Evolutionary conservation across 139 green algal species (phyloP), one percentile per base, ranked within the genome.

Genomic region (Nannochloris sp.): DNA sequence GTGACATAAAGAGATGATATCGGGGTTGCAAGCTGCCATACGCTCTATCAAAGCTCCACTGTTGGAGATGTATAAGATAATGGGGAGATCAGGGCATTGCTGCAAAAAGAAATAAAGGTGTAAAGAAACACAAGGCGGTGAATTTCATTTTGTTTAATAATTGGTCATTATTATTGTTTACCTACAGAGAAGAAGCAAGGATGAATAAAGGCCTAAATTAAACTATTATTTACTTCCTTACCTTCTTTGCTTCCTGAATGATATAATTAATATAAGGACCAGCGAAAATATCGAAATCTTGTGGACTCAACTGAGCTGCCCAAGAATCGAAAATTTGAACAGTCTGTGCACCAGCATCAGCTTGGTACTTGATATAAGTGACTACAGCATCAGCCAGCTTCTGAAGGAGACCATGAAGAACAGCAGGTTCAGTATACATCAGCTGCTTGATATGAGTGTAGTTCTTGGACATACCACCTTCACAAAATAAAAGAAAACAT

Each of bases 321-420:
- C 91, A 97, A 14, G 82, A 92, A 81, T 97, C 91, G 70, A 97
- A 97, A 68, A 97, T 94, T 78, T 97, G 91, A 24, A 97, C 84
- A 32, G 83, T 79, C 80, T 97, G 81, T 24, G 87, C 87, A 35
- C 87, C 87, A 9, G 67, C 63, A 73, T 93, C 86, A 30, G 87
- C 82, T 84, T 93, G 84, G 79, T 95, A 96, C 42, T 86, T 83
- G 45, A 91, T 81, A 79, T 97, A 97, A 64, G 93, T 87, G 14
- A 89, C 79, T 2, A 96, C 71, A 36, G 85, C 89, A 76, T 93
- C 84, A 3, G 90, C 83, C 63, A 97, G 84, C 72, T 92, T 94
- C 66, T 82, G 68, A 48, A 84, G 67, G 39, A 85, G 74, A 33
- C 61, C 79, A 54, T 84, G 79, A 58, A 84, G 67, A 51, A 89